These are phyloP conservation scores for Blastomyces percursus DNA, from an alignment of 2,329 filamentous ascomycete species.

Conservation along the genomic window DNA sequence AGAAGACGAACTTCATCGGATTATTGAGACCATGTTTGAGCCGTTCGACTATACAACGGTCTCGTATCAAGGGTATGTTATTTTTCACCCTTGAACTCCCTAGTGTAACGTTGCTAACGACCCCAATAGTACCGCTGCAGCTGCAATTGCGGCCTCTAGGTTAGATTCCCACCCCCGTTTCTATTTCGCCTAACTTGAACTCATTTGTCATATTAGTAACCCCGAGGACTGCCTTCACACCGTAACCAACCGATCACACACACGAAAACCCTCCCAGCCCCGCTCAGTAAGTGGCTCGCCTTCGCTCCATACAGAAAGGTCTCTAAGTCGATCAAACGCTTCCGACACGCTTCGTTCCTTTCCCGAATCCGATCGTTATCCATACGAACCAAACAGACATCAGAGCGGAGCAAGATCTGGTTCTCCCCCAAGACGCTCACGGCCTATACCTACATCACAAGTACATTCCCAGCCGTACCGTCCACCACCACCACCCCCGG, in stretches of 20 bases:
- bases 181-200: slow-evolving; percentile 4
- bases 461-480: slow-evolving; percentile 26
- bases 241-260: slow-evolving; percentile 21
- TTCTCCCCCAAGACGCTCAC: slow-evolving; percentile 18
- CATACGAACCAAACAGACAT: background rate
- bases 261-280: slow-evolving; percentile 29
- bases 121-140: slow-evolving; percentile 23
- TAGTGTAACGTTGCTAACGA: slow-evolving; percentile 12
- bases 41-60: slow-evolving; percentile 90
- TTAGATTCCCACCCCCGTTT: slow-evolving; percentile 16
- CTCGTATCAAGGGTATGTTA: slow-evolving; percentile 59
- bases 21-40: slow-evolving; percentile 89
- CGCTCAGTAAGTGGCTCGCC: slow-evolving; percentile 25
- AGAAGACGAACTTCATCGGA: slow-evolving; percentile 83
- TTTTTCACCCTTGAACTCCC: slow-evolving; percentile 9
- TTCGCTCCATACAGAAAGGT: slow-evolving; percentile 22
- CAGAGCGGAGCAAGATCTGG: slow-evolving; percentile 1
- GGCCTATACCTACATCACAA: slow-evolving; percentile 17
- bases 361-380: slow-evolving; percentile 18
- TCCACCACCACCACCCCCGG: slow-evolving; percentile 26
- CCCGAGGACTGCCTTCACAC: slow-evolving; percentile 29
- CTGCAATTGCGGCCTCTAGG: slow-evolving; percentile 31
- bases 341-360: slow-evolving; percentile 21
- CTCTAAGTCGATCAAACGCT: slow-evolving; percentile 20
- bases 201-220: slow-evolving; percentile 21